Percentiles rank a stretch among this genome's conserved stretches.
These are phyloP conservation scores for Dalbergia oliveri DNA, from an alignment of 306 rosid species.

Conservation along the genomic window DNA sequence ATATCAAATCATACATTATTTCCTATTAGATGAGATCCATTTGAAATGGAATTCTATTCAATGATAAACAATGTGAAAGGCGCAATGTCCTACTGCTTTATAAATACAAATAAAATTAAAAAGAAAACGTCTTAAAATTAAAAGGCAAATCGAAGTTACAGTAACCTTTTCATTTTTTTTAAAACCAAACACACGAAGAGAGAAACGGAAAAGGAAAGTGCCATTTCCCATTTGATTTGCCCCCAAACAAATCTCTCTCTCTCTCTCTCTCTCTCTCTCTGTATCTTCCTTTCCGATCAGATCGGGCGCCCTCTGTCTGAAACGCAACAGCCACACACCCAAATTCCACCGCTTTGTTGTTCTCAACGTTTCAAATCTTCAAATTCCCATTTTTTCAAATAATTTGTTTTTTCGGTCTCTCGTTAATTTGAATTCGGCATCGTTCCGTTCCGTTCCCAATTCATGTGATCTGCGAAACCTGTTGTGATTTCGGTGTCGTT, in stretches of 20 bases:
- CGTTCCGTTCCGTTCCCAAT: slow-evolving; percentile 35
- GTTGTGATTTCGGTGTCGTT: slow-evolving; percentile 29
- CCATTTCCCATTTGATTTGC: slow-evolving; percentile 41
- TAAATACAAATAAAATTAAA: no score
- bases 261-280: slow-evolving; percentile 53
- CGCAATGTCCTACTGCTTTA: no score
- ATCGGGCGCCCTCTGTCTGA: slow-evolving; percentile 60
- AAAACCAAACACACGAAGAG: background rate
- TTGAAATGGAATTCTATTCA: no score
- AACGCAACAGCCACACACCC: slow-evolving; percentile 30
- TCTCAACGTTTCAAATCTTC: slow-evolving; percentile 34
- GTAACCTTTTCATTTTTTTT: background rate
- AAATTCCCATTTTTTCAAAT: background rate
- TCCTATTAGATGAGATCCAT: no score
- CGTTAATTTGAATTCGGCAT: slow-evolving; percentile 34
- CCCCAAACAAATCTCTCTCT: slow-evolving; percentile 44
- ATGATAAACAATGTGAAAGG: no score
- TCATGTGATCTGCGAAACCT: slow-evolving; percentile 48
- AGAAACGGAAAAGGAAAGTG: slow-evolving; percentile 24
- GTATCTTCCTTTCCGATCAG: slow-evolving; percentile 65
- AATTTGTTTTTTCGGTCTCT: slow-evolving; percentile 12
- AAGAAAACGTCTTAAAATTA: no score
- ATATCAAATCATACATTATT: no score
- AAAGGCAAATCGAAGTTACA: background rate
- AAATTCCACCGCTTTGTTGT: slow-evolving; percentile 28